Conservation (phyloP, 306 rosid species). For the Urtica urens region DNA sequence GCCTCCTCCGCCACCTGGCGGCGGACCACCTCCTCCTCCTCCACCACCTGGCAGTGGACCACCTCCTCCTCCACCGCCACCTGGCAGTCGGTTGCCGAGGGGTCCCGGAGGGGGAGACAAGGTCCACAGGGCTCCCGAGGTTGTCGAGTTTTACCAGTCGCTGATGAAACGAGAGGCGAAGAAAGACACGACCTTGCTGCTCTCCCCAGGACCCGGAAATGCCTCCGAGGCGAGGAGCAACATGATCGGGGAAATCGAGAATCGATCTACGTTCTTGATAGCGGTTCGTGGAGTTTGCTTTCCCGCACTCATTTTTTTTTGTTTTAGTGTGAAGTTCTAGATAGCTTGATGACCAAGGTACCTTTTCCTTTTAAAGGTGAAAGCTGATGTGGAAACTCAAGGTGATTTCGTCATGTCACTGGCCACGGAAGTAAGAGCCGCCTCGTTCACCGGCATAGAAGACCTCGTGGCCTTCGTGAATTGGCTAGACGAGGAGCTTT, state of each 20-base stretch:
- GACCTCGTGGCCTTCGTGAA: slow-evolving; percentile 85
- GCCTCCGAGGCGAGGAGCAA: slow-evolving; percentile 80
- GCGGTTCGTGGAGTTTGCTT: slow-evolving; percentile 47
- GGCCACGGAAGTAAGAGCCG: slow-evolving; percentile 88
- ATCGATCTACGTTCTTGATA: slow-evolving; percentile 83
- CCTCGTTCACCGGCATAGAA: slow-evolving; percentile 59
- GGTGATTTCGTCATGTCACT: slow-evolving; percentile 87
- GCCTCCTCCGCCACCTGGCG: slow-evolving; percentile 67
- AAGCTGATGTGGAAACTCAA: slow-evolving; percentile 95
- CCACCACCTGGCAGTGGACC: slow-evolving; percentile 49
- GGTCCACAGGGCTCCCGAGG: slow-evolving; percentile 79
- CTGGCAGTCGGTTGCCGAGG: slow-evolving; percentile 67
- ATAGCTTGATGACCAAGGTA: neutral
- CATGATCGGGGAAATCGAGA: slow-evolving; percentile 94
- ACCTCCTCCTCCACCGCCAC: slow-evolving; percentile 91
- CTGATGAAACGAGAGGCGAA: slow-evolving; percentile 94
- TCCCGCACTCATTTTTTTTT: neutral
- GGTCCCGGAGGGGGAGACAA: slow-evolving; percentile 58
- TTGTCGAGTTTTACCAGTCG: slow-evolving; percentile 89
- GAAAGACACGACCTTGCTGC: slow-evolving; percentile 62
- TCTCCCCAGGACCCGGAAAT: slow-evolving; percentile 48
- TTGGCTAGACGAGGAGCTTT: slow-evolving; percentile 94
- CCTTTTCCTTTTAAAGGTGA: slow-evolving; percentile 36
- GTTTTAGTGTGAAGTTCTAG: neutral
- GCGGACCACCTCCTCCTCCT: slow-evolving; percentile 56